A percentile compares a stretch with the other conserved stretches of the same genome.
These are phyloP conservation scores for Aegilops umbellulata DNA, from an alignment of 176 grass and related monocot species.

Conservation along the genomic window DNA sequence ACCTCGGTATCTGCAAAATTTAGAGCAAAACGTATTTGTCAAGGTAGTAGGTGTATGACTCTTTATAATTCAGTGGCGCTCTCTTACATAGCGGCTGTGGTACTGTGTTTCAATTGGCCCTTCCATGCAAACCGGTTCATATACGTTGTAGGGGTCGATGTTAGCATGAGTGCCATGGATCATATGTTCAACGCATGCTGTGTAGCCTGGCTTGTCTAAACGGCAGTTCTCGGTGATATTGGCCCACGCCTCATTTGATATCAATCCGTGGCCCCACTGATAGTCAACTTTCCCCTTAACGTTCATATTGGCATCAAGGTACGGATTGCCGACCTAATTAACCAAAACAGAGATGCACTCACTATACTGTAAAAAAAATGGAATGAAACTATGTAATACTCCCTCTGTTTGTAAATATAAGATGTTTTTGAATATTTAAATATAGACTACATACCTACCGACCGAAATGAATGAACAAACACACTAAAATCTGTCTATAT, in stretches of 20 bases:
- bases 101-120: not conserved
- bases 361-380: not conserved
- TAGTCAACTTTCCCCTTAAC: not conserved
- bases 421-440: too few species aligned
- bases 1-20: not conserved
- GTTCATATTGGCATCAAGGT: slow-evolving; percentile 13
- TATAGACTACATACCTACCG: too few species aligned
- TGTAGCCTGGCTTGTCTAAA: not conserved
- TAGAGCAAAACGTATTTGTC: not conserved
- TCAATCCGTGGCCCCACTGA: slow-evolving; percentile 39
- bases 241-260: slow-evolving; percentile 21
- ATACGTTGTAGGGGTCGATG: slow-evolving; percentile 35
- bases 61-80: not conserved
- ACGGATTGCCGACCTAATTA: slow-evolving; percentile 36
- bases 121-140: slow-evolving; percentile 8
- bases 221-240: slow-evolving; percentile 38
- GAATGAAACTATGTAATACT: not conserved
- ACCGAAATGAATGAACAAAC: too few species aligned
- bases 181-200: not conserved
- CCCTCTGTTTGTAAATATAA: not conserved
- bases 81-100: slow-evolving; percentile 11
- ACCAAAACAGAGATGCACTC: not conserved
- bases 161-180: not conserved
- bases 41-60: too few species aligned
- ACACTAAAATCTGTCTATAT: too few species aligned